Conservation (phyloP, 2,329 filamentous ascomycete species). For the Colletotrichum godetiae region DNA sequence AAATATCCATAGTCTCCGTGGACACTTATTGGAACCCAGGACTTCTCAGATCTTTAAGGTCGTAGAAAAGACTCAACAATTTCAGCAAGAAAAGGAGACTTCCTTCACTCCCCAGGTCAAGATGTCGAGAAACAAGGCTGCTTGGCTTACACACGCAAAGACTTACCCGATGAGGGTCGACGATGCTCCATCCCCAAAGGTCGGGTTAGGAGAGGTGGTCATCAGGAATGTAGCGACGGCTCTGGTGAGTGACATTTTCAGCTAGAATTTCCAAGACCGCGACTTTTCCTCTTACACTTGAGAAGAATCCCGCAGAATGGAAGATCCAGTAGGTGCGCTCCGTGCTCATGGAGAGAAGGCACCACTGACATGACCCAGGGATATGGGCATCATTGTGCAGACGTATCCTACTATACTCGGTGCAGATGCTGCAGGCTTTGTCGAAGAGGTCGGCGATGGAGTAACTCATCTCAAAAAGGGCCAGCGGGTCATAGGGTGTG, state of each 20-base stretch:
- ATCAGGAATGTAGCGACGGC: constrained; percentile 36
- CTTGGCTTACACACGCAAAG: constrained; percentile 17
- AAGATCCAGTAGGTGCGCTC: not conserved
- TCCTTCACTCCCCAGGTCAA: not conserved
- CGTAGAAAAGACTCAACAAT: too few species aligned
- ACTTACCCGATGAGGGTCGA: constrained; percentile 1
- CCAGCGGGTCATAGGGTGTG: constrained; percentile 38
- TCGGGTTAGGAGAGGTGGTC: constrained; percentile 36
- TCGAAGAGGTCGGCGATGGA: constrained; percentile 38
- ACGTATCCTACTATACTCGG: constrained; percentile 31
- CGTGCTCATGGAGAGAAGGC: too few species aligned
- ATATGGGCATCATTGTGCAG: not conserved
- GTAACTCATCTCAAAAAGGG: constrained; percentile 38
- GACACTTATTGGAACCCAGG: not conserved
- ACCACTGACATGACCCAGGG: not conserved
- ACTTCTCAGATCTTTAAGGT: not conserved
- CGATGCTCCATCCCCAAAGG: constrained; percentile 3
- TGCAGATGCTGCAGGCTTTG: constrained; percentile 39
- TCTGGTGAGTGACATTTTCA: constrained; percentile 32
- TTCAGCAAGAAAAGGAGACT: too few species aligned
- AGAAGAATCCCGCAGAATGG: constrained; percentile 6
- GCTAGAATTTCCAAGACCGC: rapidly evolving
- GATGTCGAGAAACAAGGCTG: constrained; percentile 16
- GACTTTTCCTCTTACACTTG: not conserved
- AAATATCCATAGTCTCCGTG: too few species aligned